Evolutionary conservation across 352 stramenopile species (phyloP), one percentile per base, ranked within the genome.

Genomic region (Pythium volutum): DNA sequence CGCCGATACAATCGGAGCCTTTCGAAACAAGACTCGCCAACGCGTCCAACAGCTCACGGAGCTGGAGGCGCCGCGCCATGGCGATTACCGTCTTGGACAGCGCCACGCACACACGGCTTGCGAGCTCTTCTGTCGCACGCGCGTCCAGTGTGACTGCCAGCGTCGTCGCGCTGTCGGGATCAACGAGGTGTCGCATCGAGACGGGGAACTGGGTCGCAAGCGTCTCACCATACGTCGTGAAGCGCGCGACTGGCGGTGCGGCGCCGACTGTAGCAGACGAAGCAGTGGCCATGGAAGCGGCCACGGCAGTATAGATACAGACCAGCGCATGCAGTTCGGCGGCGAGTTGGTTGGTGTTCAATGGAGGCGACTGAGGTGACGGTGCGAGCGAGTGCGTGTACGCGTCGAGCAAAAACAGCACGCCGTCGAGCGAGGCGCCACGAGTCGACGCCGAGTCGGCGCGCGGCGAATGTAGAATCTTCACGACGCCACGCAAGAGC

Each of bases 181-280:
- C 36, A n/a, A 66, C 52, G 15, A 70, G 39, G 14, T 62, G 64
- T 2, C 64, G 64, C 56, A 66, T 62, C 18, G 57, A 61, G 29
- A 49, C 48, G 4, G 56, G 64, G 16, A 66, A 70, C 20, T 70
- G 64, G 3, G 42, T 39, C 31, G 41, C 62, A 5, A 69, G n/a
- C 4, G 55, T 29, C 27, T 69, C 62, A 1, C 39, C 55, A 33
- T 69, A 69, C 5, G 62, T 63, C 18, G 55, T 69, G 25, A 69
- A 67, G 11, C 36, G 36, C 16, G n/a, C n/a, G 10, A 27, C 42
- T n/a, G 20, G 9, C 0, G 1, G 10, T 3, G 7, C 42, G 42
- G 18, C 22, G 9, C n/a, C 16, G 8, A 7, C 42, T 18, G n/a
- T 1, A 8, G 42, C 8, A 12, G n/a, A 9, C 0, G 42, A 14